phyloP scores from a whole-genome alignment of 1,284 basidiomycete genomes.

The Papiliotrema flavescens region DNA sequence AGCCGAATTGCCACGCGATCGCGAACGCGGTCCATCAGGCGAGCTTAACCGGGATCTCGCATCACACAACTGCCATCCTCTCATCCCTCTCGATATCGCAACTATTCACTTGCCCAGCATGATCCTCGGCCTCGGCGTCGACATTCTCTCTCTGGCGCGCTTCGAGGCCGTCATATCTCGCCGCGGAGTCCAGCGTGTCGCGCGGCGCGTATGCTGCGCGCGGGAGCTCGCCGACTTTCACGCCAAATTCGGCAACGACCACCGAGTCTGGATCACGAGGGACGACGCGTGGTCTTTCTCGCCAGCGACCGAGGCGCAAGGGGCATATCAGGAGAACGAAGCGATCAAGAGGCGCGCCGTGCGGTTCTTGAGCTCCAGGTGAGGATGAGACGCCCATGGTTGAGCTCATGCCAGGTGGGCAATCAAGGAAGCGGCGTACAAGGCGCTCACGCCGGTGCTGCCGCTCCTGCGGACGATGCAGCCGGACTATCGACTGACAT shows the following conservation, averaged over 20 bases:
- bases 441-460: constrained; percentile 59
- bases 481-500: background rate
- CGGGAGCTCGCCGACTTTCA: constrained; percentile 16
- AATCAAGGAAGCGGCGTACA: constrained; percentile 86
- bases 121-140: constrained; percentile 73
- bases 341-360: too few species aligned
- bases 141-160: constrained; percentile 68
- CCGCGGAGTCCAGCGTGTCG: constrained; percentile 54
- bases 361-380: background rate
- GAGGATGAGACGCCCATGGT: background rate
- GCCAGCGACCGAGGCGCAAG: too few species aligned
- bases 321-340: too few species aligned
- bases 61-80: too few species aligned
- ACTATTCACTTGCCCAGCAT: constrained; percentile 9
- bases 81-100: too few species aligned
- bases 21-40: background rate
- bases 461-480: background rate
- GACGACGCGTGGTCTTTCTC: too few species aligned
- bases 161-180: constrained; percentile 59
- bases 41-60: too few species aligned
- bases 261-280: too few species aligned
- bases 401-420: constrained; percentile 59
- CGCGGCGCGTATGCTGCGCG: constrained; percentile 61
- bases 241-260: too few species aligned
- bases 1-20: too few species aligned